These are phyloP conservation scores for Arbutus unedo DNA, from an alignment of 148 eudicot genomes.

Conservation along the genomic window DNA sequence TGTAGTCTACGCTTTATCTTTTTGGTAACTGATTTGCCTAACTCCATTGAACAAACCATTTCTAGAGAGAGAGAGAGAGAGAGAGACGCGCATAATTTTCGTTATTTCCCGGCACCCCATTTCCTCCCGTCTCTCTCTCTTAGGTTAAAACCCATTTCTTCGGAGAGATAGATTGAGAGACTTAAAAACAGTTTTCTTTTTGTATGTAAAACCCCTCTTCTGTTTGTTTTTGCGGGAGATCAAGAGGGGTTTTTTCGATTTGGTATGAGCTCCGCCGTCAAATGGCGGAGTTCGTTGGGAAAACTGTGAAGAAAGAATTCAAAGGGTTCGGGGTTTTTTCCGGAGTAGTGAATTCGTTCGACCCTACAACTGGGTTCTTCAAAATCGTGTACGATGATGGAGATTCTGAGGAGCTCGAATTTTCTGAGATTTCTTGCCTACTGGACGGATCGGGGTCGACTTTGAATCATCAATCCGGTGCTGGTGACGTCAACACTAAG, in stretches of 20 bases:
- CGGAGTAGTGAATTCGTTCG: slow-evolving; percentile 54
- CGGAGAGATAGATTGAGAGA: neutral
- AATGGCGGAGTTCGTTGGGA: slow-evolving; percentile 66
- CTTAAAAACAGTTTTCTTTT: neutral
- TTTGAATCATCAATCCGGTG: slow-evolving; percentile 19
- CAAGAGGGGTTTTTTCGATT: neutral
- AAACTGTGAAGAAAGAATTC: slow-evolving; percentile 51
- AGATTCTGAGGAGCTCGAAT: slow-evolving; percentile 55
- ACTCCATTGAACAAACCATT: neutral
- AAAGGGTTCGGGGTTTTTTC: slow-evolving; percentile 47
- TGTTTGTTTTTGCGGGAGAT: neutral
- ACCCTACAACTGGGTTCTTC: slow-evolving; percentile 48
- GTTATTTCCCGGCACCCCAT: neutral
- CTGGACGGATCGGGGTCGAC: slow-evolving; percentile 8
- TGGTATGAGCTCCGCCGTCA: slow-evolving; percentile 4
- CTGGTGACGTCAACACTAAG: slow-evolving; percentile 9
- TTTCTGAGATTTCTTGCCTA: slow-evolving; percentile 28
- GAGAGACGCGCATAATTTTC: neutral
- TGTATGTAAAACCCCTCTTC: neutral
- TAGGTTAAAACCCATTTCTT: neutral
- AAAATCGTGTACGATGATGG: slow-evolving; percentile 59
- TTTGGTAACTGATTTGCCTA: slow-evolving; percentile 14
- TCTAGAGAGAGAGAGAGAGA: neutral
- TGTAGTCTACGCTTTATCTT: slow-evolving; percentile 2
- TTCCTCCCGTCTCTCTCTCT: neutral